Evolutionary conservation across 306 rosid genomes (phyloP).

Genomic region (Quercus robur): DNA sequence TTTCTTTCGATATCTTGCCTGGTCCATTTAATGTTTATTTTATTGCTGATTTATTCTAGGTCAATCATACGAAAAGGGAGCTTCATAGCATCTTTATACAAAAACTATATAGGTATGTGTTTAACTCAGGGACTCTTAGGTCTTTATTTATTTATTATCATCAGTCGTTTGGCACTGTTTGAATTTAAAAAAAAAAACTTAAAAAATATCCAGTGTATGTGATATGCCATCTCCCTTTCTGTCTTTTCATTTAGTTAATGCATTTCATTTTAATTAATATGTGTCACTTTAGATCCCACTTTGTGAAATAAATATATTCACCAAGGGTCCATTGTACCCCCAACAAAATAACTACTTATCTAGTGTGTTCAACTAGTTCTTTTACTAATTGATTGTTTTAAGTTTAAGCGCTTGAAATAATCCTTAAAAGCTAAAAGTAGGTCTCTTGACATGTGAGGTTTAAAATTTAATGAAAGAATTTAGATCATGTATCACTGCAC

Average conservation of each 20-base stretch:
- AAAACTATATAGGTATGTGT: slow-evolving; percentile 35
- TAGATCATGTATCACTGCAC: background rate
- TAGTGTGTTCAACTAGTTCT: background rate
- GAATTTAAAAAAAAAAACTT: background rate
- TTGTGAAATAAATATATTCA: background rate
- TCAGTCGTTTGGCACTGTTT: background rate
- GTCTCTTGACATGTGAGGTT: background rate
- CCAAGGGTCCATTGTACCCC: background rate
- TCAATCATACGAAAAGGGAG: slow-evolving; percentile 32
- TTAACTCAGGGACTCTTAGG: background rate
- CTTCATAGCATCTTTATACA: slow-evolving; percentile 26
- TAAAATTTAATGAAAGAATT: background rate
- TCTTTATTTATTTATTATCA: background rate
- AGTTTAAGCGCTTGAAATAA: background rate
- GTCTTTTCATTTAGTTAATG: no score
- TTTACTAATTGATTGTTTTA: background rate
- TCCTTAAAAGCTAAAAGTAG: background rate
- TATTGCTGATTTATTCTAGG: slow-evolving; percentile 25
- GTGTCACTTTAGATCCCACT: background rate
- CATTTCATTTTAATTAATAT: background rate
- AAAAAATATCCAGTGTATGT: background rate
- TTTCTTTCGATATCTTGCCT: background rate
- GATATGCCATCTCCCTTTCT: no score
- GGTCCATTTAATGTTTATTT: background rate
- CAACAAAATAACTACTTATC: background rate